A percentile compares a stretch with the other conserved stretches of the same genome.
These are phyloP conservation scores for Kalmanozyma brasiliensis DNA, from an alignment of 1,284 basidiomycete genomes.

Conservation along the genomic window DNA sequence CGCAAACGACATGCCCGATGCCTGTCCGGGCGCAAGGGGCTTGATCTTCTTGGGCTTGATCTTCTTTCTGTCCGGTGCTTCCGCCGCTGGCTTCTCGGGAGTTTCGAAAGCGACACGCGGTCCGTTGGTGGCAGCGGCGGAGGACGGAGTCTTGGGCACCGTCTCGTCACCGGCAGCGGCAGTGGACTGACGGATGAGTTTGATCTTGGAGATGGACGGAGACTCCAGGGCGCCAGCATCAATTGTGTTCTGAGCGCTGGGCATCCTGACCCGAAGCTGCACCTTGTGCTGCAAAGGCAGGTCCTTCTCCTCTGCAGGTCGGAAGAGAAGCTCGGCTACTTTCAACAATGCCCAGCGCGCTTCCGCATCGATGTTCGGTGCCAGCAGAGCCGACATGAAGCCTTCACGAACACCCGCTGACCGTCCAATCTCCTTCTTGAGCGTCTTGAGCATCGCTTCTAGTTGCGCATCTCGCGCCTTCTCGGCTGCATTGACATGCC, in stretches of 20 bases:
- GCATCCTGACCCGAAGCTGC: constrained; percentile 74
- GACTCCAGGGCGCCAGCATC: constrained; percentile 25
- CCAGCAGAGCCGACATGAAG: constrained; percentile 59
- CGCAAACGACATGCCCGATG: constrained; percentile 80
- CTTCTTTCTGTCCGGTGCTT: constrained; percentile 68
- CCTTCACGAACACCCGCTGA: constrained; percentile 66
- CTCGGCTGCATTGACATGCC: constrained; percentile 44
- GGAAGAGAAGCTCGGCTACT: constrained; percentile 87
- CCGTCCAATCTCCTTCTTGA: constrained; percentile 65
- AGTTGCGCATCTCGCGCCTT: constrained; percentile 73
- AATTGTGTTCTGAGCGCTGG: constrained; percentile 34
- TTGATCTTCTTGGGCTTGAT: constrained; percentile 65
- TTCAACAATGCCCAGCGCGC: constrained; percentile 91
- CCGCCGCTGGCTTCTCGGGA: constrained; percentile 29
- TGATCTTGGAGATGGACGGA: constrained; percentile 48
- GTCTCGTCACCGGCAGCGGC: constrained; percentile 18
- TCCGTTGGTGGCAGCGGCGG: constrained; percentile 13
- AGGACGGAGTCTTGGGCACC: constrained; percentile 10
- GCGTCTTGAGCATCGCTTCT: constrained; percentile 57
- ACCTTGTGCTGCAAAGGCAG: constrained; percentile 59
- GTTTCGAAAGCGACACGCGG: constrained; percentile 53
- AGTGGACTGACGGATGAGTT: constrained; percentile 35
- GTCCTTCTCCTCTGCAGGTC: constrained; percentile 71
- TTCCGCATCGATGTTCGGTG: constrained; percentile 77
- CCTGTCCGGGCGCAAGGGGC: constrained; percentile 71